Conservation (phyloP, 495 filamentous ascomycete genomes). For the Xylaria flabelliformis region DNA sequence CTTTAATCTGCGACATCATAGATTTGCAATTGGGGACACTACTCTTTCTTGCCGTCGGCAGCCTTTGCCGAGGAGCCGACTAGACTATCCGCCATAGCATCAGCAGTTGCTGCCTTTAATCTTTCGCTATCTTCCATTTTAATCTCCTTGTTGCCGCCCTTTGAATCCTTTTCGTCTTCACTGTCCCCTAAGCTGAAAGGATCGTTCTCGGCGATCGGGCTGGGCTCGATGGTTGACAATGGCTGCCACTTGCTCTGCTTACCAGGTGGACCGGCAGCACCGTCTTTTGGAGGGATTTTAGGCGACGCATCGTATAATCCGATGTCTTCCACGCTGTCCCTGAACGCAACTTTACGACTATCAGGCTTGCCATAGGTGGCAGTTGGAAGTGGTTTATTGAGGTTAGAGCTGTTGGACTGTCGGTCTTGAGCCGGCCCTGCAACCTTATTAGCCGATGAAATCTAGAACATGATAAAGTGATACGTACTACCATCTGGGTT, state of each 20-base stretch:
- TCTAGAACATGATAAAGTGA: constrained; percentile 4
- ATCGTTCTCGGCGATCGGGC: constrained; percentile 87
- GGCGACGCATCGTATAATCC: constrained; percentile 73
- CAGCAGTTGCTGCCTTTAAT: constrained; percentile 72
- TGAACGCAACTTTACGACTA: constrained; percentile 78
- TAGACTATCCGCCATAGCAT: constrained; percentile 64
- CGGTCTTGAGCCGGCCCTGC: constrained; percentile 34
- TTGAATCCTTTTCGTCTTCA: constrained; percentile 88
- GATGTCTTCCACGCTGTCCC: constrained; percentile 77
- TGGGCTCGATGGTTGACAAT: constrained; percentile 83
- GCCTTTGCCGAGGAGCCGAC: constrained; percentile 43
- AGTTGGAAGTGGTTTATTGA: constrained; percentile 76
- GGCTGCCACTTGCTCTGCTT: constrained; percentile 98
- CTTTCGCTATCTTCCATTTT: constrained; percentile 71
- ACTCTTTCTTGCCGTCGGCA: constrained; percentile 32
- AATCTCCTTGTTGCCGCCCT: constrained; percentile 58
- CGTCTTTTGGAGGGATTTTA: constrained; percentile 51
- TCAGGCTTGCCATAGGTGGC: constrained; percentile 60
- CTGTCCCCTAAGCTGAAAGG: constrained; percentile 97
- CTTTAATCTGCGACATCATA: background rate
- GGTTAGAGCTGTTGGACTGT: constrained; percentile 64
- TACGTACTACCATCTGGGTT: constrained; percentile 76
- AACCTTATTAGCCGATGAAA: constrained; percentile 26
- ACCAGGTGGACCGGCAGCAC: constrained; percentile 42
- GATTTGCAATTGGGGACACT: background rate